A percentile compares a stretch with the other conserved stretches of the same genome.
These are phyloP conservation scores for Sherardia arvensis DNA, from an alignment of 257 asterid genomes.

Conservation along the genomic window DNA sequence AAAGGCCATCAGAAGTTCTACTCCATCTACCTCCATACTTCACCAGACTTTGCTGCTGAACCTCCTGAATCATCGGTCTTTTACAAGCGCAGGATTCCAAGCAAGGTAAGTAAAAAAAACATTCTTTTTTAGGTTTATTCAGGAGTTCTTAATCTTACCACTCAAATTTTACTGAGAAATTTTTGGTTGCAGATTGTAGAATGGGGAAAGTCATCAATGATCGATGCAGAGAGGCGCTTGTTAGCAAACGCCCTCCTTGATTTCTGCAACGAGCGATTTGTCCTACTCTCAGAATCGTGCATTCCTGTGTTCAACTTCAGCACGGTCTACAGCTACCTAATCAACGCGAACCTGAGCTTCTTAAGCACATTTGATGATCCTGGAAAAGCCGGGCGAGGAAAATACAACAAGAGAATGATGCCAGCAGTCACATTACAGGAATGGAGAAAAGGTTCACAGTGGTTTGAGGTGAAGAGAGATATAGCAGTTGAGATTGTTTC, in stretches of 20 bases:
- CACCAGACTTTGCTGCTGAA: slow-evolving; percentile 34
- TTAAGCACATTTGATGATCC: slow-evolving; percentile 55
- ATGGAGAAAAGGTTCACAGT: slow-evolving; percentile 79
- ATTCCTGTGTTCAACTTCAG: slow-evolving; percentile 68
- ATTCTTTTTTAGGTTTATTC: neutral
- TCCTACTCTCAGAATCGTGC: slow-evolving; percentile 68
- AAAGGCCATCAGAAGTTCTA: slow-evolving; percentile 50
- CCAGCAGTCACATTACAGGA: slow-evolving; percentile 37
- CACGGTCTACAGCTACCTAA: slow-evolving; percentile 45
- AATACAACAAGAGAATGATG: slow-evolving; percentile 56
- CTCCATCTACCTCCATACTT: slow-evolving; percentile 62
- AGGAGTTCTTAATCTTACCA: neutral
- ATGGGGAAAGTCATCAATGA: slow-evolving; percentile 69
- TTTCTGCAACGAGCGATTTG: slow-evolving; percentile 53
- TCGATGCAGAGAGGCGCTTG: slow-evolving; percentile 67
- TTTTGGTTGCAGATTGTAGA: slow-evolving; percentile 32
- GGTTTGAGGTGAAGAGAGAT: slow-evolving; percentile 53
- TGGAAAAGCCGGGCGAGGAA: slow-evolving; percentile 49
- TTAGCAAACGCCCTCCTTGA: slow-evolving; percentile 70
- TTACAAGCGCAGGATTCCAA: slow-evolving; percentile 58
- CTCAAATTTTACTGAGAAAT: neutral
- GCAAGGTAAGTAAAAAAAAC: slow-evolving; percentile 36
- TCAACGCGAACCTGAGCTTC: slow-evolving; percentile 43
- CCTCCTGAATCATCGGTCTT: slow-evolving; percentile 52
- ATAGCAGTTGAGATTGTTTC: slow-evolving; percentile 46